Evolutionary conservation across 2,329 filamentous ascomycete genomes (phyloP).

Genomic region (Sporothrix dimorphospora): DNA sequence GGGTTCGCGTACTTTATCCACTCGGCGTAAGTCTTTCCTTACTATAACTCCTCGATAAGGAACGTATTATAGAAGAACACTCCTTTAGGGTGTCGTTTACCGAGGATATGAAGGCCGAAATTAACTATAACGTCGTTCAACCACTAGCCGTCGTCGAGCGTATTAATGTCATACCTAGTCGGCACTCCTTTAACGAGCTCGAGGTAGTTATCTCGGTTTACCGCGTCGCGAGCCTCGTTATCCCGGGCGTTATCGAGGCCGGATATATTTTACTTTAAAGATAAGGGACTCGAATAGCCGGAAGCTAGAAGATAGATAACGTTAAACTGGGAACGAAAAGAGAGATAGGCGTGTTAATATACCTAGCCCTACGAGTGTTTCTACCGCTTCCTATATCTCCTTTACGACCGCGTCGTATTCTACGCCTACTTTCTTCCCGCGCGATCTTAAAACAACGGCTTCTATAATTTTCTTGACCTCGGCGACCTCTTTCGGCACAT

Average conservation of each 20-base stretch:
- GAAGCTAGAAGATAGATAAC: neutral
- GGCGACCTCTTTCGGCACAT: neutral
- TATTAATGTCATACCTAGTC: neutral
- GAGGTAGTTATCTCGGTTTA: conserved; percentile 1
- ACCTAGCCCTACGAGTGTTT: too few species aligned
- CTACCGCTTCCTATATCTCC: too few species aligned
- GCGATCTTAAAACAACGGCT: neutral
- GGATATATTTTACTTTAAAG: neutral
- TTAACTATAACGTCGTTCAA: neutral
- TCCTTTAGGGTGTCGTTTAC: neutral
- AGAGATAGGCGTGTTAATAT: too few species aligned
- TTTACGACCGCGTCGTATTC: too few species aligned
- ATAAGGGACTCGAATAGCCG: neutral
- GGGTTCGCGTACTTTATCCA: neutral
- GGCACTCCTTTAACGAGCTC: neutral
- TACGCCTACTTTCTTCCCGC: neutral
- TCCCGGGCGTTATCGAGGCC: neutral
- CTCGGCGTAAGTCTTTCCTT: neutral
- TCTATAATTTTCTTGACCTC: neutral
- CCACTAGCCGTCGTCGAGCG: neutral
- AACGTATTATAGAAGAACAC: conserved; percentile 3
- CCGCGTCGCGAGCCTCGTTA: neutral
- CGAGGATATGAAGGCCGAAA: neutral
- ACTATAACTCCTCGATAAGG: neutral
- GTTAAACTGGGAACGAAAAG: too few species aligned